Conservation (phyloP, 2,329 filamentous ascomycete genomes). For the Xenoacremonium recifei region DNA sequence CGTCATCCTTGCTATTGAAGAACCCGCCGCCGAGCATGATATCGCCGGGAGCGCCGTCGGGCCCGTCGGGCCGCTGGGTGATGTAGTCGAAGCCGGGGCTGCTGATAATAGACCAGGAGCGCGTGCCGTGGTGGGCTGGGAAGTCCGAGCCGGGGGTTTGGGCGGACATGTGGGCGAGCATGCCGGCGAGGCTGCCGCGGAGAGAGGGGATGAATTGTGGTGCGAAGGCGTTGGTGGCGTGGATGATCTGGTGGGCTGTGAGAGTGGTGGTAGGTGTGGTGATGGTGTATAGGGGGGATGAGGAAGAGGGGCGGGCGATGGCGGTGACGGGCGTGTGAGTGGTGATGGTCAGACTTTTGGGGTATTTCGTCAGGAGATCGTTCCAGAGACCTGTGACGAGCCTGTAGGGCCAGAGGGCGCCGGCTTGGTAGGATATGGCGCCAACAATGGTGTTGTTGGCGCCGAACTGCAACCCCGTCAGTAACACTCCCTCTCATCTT, state of each 20-base stretch:
- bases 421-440: slow-evolving; percentile 44
- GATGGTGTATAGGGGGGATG: slow-evolving; percentile 37
- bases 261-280: slow-evolving; percentile 45
- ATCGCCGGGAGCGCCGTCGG: slow-evolving; percentile 35
- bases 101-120: slow-evolving; percentile 53
- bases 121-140: slow-evolving; percentile 27
- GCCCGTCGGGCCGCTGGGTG: slow-evolving; percentile 41
- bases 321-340: slow-evolving; percentile 36
- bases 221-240: slow-evolving; percentile 57
- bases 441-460: slow-evolving; percentile 36
- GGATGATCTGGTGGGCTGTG: slow-evolving; percentile 48
- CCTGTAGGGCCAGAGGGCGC: slow-evolving; percentile 50
- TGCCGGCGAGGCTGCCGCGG: slow-evolving; percentile 42
- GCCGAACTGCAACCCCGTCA: slow-evolving; percentile 29
- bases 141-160: slow-evolving; percentile 41
- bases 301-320: slow-evolving; percentile 17
- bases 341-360: slow-evolving; percentile 36
- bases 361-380: slow-evolving; percentile 34
- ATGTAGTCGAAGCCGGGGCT: slow-evolving; percentile 50
- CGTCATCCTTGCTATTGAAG: slow-evolving; percentile 38
- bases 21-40: slow-evolving; percentile 57
- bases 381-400: slow-evolving; percentile 47
- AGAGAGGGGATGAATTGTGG: slow-evolving; percentile 50
- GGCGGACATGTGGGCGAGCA: slow-evolving; percentile 49
- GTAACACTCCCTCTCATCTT: neutral